Base-by-base conservation (phyloP, 495 filamentous ascomycete genomes). In the Aspergillus affinis region DNA sequence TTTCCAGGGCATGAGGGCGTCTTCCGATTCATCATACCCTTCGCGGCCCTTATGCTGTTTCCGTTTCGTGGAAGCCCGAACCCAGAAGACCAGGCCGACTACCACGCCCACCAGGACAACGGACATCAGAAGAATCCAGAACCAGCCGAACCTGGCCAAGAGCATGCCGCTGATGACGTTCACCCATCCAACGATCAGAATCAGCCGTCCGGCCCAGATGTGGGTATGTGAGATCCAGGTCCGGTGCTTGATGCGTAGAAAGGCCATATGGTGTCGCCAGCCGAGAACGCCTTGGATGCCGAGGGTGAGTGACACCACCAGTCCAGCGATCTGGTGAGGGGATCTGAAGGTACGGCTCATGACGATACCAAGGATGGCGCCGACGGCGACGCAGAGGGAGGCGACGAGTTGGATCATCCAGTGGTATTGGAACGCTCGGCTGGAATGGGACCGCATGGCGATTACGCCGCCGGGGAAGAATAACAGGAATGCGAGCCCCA, bases 141-240 rank as follows among this genome's bases (percentile, higher is more conserved):
- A 29, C 53, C 23, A 55, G 20, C 53, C 41, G 18, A 48, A 36
- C 13, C 48, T 21, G 15, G 32, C 45, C 7, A 61, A 30, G 4
- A 56, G 48, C 36, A 61, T 13, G 5, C 59, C 59, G n/a, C 47
- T 61, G 15, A 61, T 56, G 20, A 61, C 9, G 46, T 61, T 61
- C 10, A 29, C 29, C 59, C 53, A 61, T 20, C 59, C 54, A 12
- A 57, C 52, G 15, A 61, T 19, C 27, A 61, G 23, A 26, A 57
- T 44, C 29, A 52, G 13, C n/a, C 59, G 30, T 8, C 59, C 59
- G 0, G 50, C 26, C 59, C 59, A 61, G 26, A 52, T 61, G 23
- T 61, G 59, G 8, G 52, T 54, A 48, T 61, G 36, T 18, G 58
- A 61, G 2, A 55, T 55, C 59, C 59, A 61, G 49, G 49, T 48